phyloP scores from a whole-genome alignment of 306 rosid species.

The Mimosa bimucronata region DNA sequence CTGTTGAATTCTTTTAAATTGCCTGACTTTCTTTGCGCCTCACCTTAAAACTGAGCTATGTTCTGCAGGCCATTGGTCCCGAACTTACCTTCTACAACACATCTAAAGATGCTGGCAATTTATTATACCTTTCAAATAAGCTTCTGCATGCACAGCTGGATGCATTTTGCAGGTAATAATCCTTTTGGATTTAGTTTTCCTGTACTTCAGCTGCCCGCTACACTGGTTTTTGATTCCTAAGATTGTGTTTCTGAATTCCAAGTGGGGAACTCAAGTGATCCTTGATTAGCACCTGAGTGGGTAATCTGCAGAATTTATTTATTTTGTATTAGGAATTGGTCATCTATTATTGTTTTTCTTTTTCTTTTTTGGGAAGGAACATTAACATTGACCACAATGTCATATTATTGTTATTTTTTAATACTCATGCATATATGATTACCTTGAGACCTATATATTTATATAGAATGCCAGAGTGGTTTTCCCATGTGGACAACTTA shows the following conservation, averaged over 20 bases:
- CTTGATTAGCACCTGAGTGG: background rate
- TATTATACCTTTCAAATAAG: constrained; percentile 68
- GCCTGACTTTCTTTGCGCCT: constrained; percentile 1
- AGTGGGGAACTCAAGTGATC: background rate
- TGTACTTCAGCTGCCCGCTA: background rate
- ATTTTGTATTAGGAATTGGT: background rate
- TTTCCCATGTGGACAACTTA: constrained; percentile 9
- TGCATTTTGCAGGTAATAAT: constrained; percentile 78
- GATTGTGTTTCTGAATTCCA: constrained; percentile 4
- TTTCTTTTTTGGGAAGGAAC: background rate
- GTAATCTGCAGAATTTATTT: background rate
- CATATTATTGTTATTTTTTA: background rate
- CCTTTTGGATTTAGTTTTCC: background rate
- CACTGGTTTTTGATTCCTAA: background rate
- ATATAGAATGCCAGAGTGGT: background rate
- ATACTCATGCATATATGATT: background rate
- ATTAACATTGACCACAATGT: background rate
- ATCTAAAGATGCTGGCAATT: constrained; percentile 72
- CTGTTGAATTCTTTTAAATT: background rate
- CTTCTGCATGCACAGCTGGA: constrained; percentile 90
- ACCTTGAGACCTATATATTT: constrained; percentile 4
- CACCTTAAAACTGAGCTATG: constrained; percentile 35
- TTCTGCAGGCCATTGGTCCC: constrained; percentile 83
- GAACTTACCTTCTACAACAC: constrained; percentile 89
- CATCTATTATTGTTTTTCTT: background rate